phyloP scores from a whole-genome alignment of 352 stramenopile genomes.

The Globisporangium recalcitrans region DNA sequence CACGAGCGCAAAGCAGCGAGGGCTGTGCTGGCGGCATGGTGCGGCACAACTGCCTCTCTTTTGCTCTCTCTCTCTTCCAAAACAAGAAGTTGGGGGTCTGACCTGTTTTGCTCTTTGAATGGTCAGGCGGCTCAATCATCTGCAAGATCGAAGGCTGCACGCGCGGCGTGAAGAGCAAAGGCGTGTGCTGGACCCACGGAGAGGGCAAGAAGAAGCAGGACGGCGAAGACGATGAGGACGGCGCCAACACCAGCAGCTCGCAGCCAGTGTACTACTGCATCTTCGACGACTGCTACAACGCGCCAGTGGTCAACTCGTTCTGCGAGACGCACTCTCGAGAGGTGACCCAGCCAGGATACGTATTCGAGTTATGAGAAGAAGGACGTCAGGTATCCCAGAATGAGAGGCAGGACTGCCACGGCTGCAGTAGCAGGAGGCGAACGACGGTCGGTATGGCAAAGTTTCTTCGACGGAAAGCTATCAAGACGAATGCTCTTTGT shows the following conservation, averaged over 20 bases:
- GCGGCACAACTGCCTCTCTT: constrained; percentile 5
- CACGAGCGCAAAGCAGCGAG: constrained; percentile 26
- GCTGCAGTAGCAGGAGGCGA: too few relatives aligned
- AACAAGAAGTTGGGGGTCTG: not conserved
- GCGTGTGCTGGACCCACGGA: constrained; percentile 20
- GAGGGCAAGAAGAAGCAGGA: constrained; percentile 8
- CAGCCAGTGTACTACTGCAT: not conserved
- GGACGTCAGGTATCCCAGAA: too few relatives aligned
- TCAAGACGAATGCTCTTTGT: too few relatives aligned
- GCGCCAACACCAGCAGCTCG: not conserved
- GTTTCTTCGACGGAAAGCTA: too few relatives aligned
- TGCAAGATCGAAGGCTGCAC: constrained; percentile 25
- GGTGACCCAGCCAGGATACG: constrained; percentile 4
- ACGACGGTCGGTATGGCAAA: too few relatives aligned
- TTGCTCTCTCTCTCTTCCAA: not conserved
- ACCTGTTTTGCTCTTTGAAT: not conserved
- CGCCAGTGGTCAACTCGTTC: not conserved
- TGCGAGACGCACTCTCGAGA: not conserved
- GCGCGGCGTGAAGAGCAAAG: constrained; percentile 22
- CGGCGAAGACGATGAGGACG: not conserved
- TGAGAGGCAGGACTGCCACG: too few relatives aligned
- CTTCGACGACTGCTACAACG: constrained; percentile 8
- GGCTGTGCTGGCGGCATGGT: constrained; percentile 26
- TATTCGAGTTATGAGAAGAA: constrained; percentile 4
- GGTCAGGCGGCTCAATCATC: constrained; percentile 22